A percentile compares a stretch with the other conserved stretches of the same genome.
Conservation (phyloP, 345 rosid species). For the Brassica incana region DNA sequence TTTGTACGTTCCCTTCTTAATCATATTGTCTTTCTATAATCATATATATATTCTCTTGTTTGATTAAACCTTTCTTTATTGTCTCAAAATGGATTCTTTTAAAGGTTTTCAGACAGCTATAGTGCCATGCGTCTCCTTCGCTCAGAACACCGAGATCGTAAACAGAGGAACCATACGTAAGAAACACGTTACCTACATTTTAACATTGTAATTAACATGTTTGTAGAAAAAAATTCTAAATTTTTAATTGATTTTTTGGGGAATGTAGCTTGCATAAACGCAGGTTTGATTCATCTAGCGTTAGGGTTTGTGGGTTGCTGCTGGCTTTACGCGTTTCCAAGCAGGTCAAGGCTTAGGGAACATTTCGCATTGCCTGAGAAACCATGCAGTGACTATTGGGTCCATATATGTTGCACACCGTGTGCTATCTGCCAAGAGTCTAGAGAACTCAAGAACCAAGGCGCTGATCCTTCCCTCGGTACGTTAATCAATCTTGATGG, state of each 20-base stretch:
- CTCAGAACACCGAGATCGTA: constrained; percentile 51
- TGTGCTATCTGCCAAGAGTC: constrained; percentile 62
- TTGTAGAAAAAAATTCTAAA: background rate
- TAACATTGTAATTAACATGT: background rate
- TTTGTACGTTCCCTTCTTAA: constrained; percentile 43
- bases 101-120: constrained; percentile 48
- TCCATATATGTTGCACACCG: constrained; percentile 45
- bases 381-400: constrained; percentile 49
- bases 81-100: background rate
- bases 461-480: constrained; percentile 56
- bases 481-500: background rate
- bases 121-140: constrained; percentile 61
- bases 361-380: constrained; percentile 52
- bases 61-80: background rate
- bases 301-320: constrained; percentile 37
- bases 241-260: background rate
- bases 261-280: constrained; percentile 38
- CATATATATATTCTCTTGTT: background rate
- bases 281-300: constrained; percentile 45
- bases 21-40: background rate
- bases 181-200: constrained; percentile 15
- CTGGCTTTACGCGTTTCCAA: constrained; percentile 46
- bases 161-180: constrained; percentile 54
- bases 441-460: constrained; percentile 56
- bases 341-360: constrained; percentile 44